Base-by-base conservation (phyloP, 345 rosid species). In the Ceriops zippeliana region DNA sequence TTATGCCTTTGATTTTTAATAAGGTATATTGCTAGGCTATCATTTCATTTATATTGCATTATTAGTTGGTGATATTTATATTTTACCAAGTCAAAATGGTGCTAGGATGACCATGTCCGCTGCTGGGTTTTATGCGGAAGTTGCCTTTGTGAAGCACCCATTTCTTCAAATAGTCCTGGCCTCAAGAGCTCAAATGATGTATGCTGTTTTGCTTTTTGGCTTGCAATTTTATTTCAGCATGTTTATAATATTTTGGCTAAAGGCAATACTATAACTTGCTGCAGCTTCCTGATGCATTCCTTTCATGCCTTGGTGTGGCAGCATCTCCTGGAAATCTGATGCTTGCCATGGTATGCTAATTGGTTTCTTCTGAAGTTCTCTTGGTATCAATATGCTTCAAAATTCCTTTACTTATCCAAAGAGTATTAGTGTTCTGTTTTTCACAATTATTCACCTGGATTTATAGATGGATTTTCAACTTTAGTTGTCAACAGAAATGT, bases 241-340 rank as follows among this genome's bases (percentile, higher is more conserved):
- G 57, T 62, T 61, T 56, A 20, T 69, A 28, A 38, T 65, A 62
- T 38, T 71, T 37, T 69, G n/a, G 22, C 72, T 70, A 62, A n/a
- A 67, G 72, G 64, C 49, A 70, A 56, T 22, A 34, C 72, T 66
- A 56, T 70, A 26, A 22, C 70, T 21, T n/a, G 66, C 34, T 84
- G 81, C 90, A 95, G 98, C 78, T 91, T 79, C 96, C 98, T 51
- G 90, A 86, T 76, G 79, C 73, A 65, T 88, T 86, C 70, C 62
- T 82, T 53, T 90, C 99, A 64, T 95, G 96, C 78, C 89, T 76
- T 60, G 98, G 99, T 67, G 77, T 91, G 69, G 93, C 85, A 31
- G 80, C 80, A 38, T 91, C 99, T 66, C 96, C 96, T 24, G 89
- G 93, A 82, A 90, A 84, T 82, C 86, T 88, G 52, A 86, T 80